phyloP scores from a whole-genome alignment of 768 basidiomycete genomes.

The Kwoniella mangroviensis region DNA sequence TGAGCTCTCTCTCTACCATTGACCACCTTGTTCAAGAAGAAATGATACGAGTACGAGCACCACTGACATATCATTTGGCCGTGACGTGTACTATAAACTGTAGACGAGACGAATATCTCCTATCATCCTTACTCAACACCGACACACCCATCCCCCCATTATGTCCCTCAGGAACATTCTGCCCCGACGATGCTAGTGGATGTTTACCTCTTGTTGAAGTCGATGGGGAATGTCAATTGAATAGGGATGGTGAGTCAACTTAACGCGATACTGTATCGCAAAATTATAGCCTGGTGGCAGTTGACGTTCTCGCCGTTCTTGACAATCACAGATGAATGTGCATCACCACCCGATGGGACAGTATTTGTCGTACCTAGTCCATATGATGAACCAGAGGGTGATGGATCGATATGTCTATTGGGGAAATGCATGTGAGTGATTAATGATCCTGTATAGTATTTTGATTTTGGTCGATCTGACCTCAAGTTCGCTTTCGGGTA shows the following conservation, averaged over 20 bases:
- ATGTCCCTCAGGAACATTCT: slow-evolving; percentile 33
- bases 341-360: slow-evolving; percentile 15
- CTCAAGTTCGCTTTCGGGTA: too few species aligned
- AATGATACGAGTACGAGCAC: not conserved
- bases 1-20: too few species aligned
- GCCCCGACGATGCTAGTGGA: slow-evolving; percentile 39
- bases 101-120: slow-evolving; percentile 37
- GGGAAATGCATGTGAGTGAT: slow-evolving; percentile 34
- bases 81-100: not conserved
- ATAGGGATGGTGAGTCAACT: slow-evolving; percentile 37
- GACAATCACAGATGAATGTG: slow-evolving; percentile 33
- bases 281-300: not conserved
- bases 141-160: slow-evolving; percentile 23
- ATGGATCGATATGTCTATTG: slow-evolving; percentile 35
- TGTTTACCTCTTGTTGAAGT: slow-evolving; percentile 31
- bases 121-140: slow-evolving; percentile 28
- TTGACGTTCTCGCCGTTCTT: not conserved
- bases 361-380: slow-evolving; percentile 20
- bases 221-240: slow-evolving; percentile 37
- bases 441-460: not conserved
- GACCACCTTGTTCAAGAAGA: not conserved
- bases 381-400: slow-evolving; percentile 15
- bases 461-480: too few species aligned
- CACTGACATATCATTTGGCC: too few species aligned
- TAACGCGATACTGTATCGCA: not conserved